Evolutionary conservation across 139 green algal species (phyloP), one percentile per base, ranked within the genome.

Genomic region (Picochlorum costavermella): DNA sequence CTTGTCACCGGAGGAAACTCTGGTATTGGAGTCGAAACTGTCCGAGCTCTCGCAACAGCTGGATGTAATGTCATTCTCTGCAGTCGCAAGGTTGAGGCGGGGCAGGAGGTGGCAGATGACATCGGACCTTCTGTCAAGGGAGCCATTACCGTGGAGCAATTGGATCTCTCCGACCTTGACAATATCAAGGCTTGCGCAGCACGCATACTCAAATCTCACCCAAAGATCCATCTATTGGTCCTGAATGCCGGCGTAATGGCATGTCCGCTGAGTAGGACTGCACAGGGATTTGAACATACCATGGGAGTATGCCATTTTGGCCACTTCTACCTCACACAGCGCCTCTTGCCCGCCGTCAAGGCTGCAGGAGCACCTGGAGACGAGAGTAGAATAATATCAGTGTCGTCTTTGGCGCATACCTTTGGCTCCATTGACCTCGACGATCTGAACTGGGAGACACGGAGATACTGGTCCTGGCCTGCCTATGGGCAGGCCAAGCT

Each of bases 401-500:
- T 81, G 1, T 61, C 62, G 0, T 71, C 59, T 3, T n/a, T 57
- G 29, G 68, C 55, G 14, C 68, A 80, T 60, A 49, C 40, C 6
- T 55, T 65, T 28, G 59, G 37, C 5, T 44, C 50, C 37, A 58
- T 82, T 1, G 30, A 69, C 58, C 3, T 73, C 3, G 46, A 68
- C 3, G 72, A 76, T 20, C 25, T 79, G n/a, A 69, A 75, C 43
- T 75, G 28, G 23, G 37, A 65, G 11, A 44, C 14, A 13, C 46
- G 50, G 0, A 11, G 12, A 4, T 83, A 83, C 53, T 14, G 17
- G 11, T 6, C 28, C 10, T 75, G 63, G 64, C 14, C 9, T 4
- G 67, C 69, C 1, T 87, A 87, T 69, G 73, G 76, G 12, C 62
- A 82, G 36, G 75, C 72, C 28, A 87, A 86, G 63, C 46, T 68